Evolutionary conservation across 2,329 filamentous ascomycete genomes (phyloP).

Genomic region (Alternaria sp.): DNA sequence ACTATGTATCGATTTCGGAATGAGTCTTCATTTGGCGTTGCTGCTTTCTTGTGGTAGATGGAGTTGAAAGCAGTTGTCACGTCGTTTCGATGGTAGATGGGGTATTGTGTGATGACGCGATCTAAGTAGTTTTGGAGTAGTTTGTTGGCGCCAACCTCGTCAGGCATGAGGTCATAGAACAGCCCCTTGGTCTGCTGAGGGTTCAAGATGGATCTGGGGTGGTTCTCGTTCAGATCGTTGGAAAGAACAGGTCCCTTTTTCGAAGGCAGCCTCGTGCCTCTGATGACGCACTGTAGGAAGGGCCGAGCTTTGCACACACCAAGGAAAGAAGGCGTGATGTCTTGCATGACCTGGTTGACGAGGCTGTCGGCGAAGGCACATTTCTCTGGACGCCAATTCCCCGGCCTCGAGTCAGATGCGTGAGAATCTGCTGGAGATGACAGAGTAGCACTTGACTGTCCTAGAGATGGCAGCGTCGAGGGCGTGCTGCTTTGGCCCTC

Average conservation of each 20-base stretch:
- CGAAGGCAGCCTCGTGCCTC: constrained; percentile 44
- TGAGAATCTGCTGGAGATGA: constrained; percentile 36
- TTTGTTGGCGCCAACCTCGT: constrained; percentile 39
- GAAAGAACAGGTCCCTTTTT: constrained; percentile 41
- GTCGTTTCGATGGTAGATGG: constrained; percentile 46
- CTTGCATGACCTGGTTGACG: constrained; percentile 44
- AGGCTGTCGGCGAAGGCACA: constrained; percentile 39
- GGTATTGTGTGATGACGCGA: constrained; percentile 45
- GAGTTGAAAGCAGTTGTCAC: constrained; percentile 43
- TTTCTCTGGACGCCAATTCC: constrained; percentile 26
- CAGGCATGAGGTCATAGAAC: constrained; percentile 36
- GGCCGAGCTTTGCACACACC: constrained; percentile 42
- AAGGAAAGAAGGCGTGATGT: constrained; percentile 45
- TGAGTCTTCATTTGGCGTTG: constrained; percentile 32
- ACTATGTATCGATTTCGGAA: constrained; percentile 44
- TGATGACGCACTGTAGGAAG: constrained; percentile 44
- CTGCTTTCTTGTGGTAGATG: constrained; percentile 36
- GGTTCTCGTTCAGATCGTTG: constrained; percentile 45
- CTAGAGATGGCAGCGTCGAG: constrained; percentile 19
- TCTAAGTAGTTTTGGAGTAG: constrained; percentile 43
- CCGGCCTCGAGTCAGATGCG: constrained; percentile 24
- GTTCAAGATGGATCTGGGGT: constrained; percentile 47
- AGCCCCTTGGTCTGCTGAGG: constrained; percentile 37
- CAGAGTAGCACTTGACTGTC: constrained; percentile 22
- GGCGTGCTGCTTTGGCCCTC: constrained; percentile 25